A percentile compares a stretch with the other conserved stretches of the same genome.
Evolutionary conservation across 2,329 filamentous ascomycete species (phyloP).

Genomic region (Gnomoniopsis sp.): DNA sequence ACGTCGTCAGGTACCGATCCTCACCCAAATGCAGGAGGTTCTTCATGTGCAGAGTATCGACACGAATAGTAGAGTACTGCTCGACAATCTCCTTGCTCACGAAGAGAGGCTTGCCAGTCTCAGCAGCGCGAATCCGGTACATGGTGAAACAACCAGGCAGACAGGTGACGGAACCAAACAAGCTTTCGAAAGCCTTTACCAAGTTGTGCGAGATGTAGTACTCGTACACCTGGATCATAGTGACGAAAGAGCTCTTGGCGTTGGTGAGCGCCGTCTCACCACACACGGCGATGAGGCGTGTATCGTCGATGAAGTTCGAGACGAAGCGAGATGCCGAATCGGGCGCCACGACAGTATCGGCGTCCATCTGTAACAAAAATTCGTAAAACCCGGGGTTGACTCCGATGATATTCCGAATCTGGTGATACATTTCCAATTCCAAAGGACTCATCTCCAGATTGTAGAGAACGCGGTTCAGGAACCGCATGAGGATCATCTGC

Average conservation of each 20-base stretch:
- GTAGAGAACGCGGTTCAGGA: constrained; percentile 98
- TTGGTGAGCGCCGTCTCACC: constrained; percentile 94
- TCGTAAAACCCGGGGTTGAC: constrained; percentile 99
- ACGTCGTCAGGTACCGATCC: constrained; percentile 93
- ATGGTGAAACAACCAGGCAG: constrained; percentile 98
- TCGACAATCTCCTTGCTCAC: constrained; percentile 91
- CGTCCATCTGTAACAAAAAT: constrained; percentile 93
- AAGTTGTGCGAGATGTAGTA: constrained; percentile 99
- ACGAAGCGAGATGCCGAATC: constrained; percentile 93
- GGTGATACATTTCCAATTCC: constrained; percentile 97
- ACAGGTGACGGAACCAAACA: constrained; percentile 97
- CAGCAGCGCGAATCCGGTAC: constrained; percentile 94
- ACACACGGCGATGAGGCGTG: constrained; percentile 87
- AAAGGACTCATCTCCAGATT: constrained; percentile 93
- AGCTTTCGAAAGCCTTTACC: constrained; percentile 92
- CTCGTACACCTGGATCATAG: constrained; percentile 99
- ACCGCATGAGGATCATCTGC: constrained; percentile 97
- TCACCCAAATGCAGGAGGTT: constrained; percentile 95
- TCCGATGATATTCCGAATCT: constrained; percentile 97
- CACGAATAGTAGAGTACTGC: constrained; percentile 84
- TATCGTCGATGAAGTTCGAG: constrained; percentile 85
- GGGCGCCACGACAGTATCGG: constrained; percentile 87
- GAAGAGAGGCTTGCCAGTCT: constrained; percentile 93
- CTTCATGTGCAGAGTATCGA: constrained; percentile 98
- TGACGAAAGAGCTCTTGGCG: constrained; percentile 87